Evolutionary conservation across 495 filamentous ascomycete species (phyloP), one percentile per base, ranked within the genome.

Genomic region (Podospora tetraspora): DNA sequence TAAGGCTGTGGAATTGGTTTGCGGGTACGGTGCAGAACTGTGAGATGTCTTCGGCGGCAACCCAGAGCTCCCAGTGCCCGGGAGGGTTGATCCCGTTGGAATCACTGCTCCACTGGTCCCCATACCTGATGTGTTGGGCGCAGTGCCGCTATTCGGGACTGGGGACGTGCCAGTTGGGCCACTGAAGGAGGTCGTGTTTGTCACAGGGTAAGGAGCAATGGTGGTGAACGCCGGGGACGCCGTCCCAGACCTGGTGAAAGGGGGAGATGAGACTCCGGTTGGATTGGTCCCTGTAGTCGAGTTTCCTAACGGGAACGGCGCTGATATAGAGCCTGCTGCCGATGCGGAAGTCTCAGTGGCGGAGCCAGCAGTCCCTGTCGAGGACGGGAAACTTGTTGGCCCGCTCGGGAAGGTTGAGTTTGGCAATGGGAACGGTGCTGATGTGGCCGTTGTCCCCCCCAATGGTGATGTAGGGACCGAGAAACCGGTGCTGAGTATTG

Each of bases 1-100:
- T 24, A 58, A 5, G 8, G 21, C 22, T 6, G 71, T 75, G 25
- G 73, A 74, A 56, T 77, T 77, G 22, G 57, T 34, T 9, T 68
- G 58, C 2, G 74, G 68, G 67, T 71, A 74, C 19, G 72, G 66
- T 29, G 57, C 61, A 9, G 70, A 59, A 57, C 57, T 66, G 25
- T 64, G 59, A 58, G 56, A 67, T 29, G 60, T 68, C 30, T 29
- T 34, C 1, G 64, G 62, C 4, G 57, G 7, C 29, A 52, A 60
- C 30, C 13, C 34, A 12, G 22, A 60, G 37, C 66, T 62, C n/a
- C 32, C 59, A 27, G 59, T 43, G 0, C 24, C 24, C 2, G 64
- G 16, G n/a, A 66, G 59, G 66, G 66, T 7, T 30, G 66, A 57
- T 22, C 61, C 67, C 21, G 67, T 57, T 43, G 66, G 16, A 30